Base-by-base conservation (phyloP, 1,139 yeast species). In the Suhomyces yuchorum region DNA sequence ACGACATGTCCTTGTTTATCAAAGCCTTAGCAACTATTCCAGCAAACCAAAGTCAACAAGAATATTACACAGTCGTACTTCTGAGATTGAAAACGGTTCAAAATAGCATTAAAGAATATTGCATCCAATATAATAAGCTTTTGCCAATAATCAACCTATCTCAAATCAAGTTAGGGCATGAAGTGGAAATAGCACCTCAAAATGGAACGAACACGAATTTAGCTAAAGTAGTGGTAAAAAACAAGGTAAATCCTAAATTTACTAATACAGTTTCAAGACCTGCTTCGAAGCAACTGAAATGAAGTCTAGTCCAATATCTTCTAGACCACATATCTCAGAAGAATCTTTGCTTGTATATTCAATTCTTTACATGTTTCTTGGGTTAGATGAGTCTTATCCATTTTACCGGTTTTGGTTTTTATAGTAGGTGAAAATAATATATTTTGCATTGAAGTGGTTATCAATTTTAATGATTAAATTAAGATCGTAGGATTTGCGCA, bases 111-210 rank as follows among this genome's bases (percentile, higher is more conserved):
- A 68, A 67, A 38, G 73, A 70, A 7, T 79, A 78, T 50, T 72
- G 78, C 52, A 63, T 57, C 4, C 70, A 76, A 48, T 79, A 78
- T 56, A 75, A 72, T 49, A 67, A 72, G 51, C 59, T 78, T 17
- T 61, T 77, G 3, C 84, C 83, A 2, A 69, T 80, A 33, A 76
- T 80, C 37, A 73, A 78, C 51, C 68, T 77, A 52, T 72, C 82
- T 1, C 83, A 79, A 56, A 71, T 77, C 36, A 77, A 75, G 51
- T 62, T 75, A 46, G 80, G 80, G 1, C 75, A 74, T 47, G 80
- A 75, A 37, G 78, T 70, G 23, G 80, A 75, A 53, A 63, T 60
- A 3, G 59, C 63, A 24, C 67, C 69, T 17, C 55, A 46, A 24
- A 44, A 55, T 23, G 65, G 65, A 4, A 48, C 48, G 6, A 38